These are phyloP conservation scores for Pseudocercospora fijiensis DNA, from an alignment of 2,329 filamentous ascomycete species.

Conservation along the genomic window DNA sequence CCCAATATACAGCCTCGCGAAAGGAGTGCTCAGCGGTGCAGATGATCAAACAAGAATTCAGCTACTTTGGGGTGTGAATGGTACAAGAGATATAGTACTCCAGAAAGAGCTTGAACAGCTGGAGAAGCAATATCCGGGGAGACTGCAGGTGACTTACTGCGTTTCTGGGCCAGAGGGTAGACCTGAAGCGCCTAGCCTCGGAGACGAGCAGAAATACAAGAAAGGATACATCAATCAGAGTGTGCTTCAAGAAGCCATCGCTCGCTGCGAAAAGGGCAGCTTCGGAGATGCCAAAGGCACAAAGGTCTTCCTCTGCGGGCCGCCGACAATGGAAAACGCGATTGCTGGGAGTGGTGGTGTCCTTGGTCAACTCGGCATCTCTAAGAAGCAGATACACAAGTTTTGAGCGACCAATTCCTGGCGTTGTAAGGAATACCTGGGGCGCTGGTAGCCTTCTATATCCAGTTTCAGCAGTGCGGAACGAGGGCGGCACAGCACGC, in stretches of 20 bases:
- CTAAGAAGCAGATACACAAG: constrained; percentile 56
- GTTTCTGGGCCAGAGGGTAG: constrained; percentile 50
- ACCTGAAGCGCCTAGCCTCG: constrained; percentile 24
- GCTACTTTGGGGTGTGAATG: constrained; percentile 66
- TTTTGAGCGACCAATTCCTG: constrained; percentile 47
- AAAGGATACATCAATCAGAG: constrained; percentile 61
- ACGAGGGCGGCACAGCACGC: neutral
- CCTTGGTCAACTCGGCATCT: constrained; percentile 58
- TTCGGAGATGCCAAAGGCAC: constrained; percentile 42
- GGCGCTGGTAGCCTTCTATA: too few species aligned
- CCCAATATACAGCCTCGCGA: constrained; percentile 53
- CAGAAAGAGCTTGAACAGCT: constrained; percentile 56
- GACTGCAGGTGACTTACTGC: constrained; percentile 59
- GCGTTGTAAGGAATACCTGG: neutral
- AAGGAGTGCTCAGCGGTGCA: constrained; percentile 48
- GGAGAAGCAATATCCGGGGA: constrained; percentile 51
- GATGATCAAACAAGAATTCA: constrained; percentile 62
- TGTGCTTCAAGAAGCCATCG: constrained; percentile 54
- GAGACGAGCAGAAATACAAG: constrained; percentile 43
- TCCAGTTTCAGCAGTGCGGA: neutral
- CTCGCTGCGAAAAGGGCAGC: constrained; percentile 35
- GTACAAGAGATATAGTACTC: constrained; percentile 61
- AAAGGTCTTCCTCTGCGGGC: constrained; percentile 69
- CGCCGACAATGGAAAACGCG: constrained; percentile 63
- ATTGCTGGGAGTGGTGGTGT: constrained; percentile 56